A percentile compares a stretch with the other conserved stretches of the same genome.
These are phyloP conservation scores for Scleroderma bovista DNA, from an alignment of 768 basidiomycete species.

Conservation along the genomic window DNA sequence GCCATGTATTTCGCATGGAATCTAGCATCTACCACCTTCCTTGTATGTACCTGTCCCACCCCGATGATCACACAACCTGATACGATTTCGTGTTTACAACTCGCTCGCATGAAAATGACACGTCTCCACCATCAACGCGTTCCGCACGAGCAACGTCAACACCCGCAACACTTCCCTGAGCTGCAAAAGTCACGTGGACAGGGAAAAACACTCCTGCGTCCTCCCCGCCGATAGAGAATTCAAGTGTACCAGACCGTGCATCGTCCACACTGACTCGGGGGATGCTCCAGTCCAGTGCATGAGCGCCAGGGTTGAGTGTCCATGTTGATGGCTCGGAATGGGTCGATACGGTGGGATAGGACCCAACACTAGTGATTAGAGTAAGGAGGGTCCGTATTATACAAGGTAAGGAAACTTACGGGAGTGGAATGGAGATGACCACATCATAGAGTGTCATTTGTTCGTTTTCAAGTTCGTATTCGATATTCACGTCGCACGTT, in stretches of 20 bases:
- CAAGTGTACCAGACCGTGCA: slow-evolving; percentile 77
- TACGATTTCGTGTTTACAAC: slow-evolving; percentile 53
- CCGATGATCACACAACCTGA: slow-evolving; percentile 47
- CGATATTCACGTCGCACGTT: slow-evolving; percentile 92
- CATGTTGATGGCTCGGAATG: slow-evolving; percentile 54
- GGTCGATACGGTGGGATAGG: slow-evolving; percentile 79
- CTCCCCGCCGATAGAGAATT: slow-evolving; percentile 84
- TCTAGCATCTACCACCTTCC: too few species aligned
- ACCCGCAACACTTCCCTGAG: slow-evolving; percentile 75
- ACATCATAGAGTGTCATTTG: slow-evolving; percentile 78
- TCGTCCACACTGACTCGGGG: slow-evolving; percentile 53
- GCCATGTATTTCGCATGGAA: too few species aligned
- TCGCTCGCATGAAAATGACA: slow-evolving; percentile 51
- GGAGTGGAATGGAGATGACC: slow-evolving; percentile 87
- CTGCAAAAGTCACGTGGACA: slow-evolving; percentile 76
- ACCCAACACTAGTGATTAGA: slow-evolving; percentile 51
- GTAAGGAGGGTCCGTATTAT: slow-evolving; percentile 3
- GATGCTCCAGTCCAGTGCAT: slow-evolving; percentile 84
- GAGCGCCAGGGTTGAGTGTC: slow-evolving; percentile 73
- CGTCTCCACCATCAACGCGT: slow-evolving; percentile 45
- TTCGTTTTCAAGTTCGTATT: slow-evolving; percentile 92
- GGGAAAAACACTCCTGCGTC: slow-evolving; percentile 89
- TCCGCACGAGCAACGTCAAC: slow-evolving; percentile 58
- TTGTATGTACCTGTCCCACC: slow-evolving; percentile 2
- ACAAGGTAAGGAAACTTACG: slow-evolving; percentile 47